Conservation (phyloP, 352 stramenopile species). For the Phytophthora lateralis region DNA sequence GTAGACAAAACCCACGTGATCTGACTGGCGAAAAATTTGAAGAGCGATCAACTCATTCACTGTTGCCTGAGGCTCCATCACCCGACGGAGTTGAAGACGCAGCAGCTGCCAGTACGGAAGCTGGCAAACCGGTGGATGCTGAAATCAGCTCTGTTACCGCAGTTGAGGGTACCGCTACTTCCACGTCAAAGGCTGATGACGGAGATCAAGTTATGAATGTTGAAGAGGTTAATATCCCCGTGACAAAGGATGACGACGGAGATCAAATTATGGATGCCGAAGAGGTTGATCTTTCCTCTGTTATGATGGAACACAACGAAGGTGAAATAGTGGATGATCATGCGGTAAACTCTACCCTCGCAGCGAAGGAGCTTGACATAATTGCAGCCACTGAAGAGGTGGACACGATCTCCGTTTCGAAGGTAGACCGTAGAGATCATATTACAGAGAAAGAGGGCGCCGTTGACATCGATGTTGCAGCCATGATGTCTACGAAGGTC, state of each 20-base stretch:
- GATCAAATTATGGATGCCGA: conserved; percentile 9
- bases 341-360: background rate
- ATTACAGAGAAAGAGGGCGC: background rate
- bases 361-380: background rate
- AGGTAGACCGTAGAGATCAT: background rate
- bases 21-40: conserved; percentile 2
- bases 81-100: background rate
- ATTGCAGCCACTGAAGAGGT: background rate
- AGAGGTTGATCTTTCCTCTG: conserved; percentile 1
- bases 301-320: background rate
- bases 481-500: background rate
- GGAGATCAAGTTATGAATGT: conserved; percentile 13
- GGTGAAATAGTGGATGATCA: background rate
- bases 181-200: background rate
- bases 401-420: background rate
- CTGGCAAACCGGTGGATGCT: background rate
- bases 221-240: background rate
- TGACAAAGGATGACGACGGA: conserved; percentile 3
- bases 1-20: background rate
- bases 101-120: background rate
- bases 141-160: background rate
- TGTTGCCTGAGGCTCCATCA: background rate
- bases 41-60: background rate
- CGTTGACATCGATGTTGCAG: background rate
- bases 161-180: background rate